Base-by-base conservation (phyloP, 345 rosid genomes). In the Clausena lansium region DNA sequence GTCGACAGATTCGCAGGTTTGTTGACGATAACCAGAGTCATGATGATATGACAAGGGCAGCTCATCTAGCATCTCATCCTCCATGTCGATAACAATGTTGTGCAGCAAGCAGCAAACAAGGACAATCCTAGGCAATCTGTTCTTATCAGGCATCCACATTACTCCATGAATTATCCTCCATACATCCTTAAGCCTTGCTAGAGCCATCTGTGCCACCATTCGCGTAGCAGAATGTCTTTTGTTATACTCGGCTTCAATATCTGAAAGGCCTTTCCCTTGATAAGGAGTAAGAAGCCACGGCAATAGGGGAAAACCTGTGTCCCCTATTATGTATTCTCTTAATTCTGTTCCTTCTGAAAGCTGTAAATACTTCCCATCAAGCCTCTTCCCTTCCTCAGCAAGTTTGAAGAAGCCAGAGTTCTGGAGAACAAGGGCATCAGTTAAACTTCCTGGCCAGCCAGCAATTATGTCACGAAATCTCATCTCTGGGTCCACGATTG, bases 71-170 rank as follows among this genome's bases (percentile, higher is more conserved):
- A 81, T 83, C 59, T 87, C 82, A 35, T 92, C 94, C 63, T 83
- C 87, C 88, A 88, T 82, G 58, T 91, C 92, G 0, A 91, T 88
- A 24, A 87, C 77, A 77, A 91, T 91, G 69, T 91, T 91, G 84
- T 91, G 92, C 79, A 91, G 85, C 89, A 91, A 86, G 83, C 96
- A 90, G 81, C 93, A 90, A 9, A 86, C 92, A 50, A 91, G 84
- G 57, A 87, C 77, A n/a, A 91, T 88, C 74, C 93, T 85, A 0
- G 93, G 93, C 82, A 91, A 72, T 78, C 85, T 85, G 73, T 85
- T 88, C 74, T 84, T 86, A 70, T 90, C 96, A 13, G 93, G 96
- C 90, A 90, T 85, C 91, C 93, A 91, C 96, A 91, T 90, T 2
- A 85, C 87, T 10, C 96, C 93, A 8, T 83, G 89, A 60, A 91